phyloP scores from a whole-genome alignment of 2,329 filamentous ascomycete genomes.

The Microascus cirrosus region DNA sequence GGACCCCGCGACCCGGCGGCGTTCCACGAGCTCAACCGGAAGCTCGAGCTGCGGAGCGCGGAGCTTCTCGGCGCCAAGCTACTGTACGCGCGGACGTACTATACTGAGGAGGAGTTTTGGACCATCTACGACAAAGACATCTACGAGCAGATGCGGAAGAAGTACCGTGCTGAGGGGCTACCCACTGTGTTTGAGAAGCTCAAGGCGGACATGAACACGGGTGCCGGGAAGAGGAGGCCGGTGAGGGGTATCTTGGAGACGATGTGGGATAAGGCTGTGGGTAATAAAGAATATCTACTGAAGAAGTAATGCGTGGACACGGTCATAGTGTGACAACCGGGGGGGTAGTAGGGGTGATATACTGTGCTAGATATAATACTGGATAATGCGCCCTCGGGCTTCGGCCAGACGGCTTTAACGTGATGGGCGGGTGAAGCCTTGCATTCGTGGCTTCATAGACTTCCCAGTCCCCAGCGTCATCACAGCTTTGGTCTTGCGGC shows the following conservation, averaged over 20 bases:
- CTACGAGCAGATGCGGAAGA: slow-evolving; percentile 47
- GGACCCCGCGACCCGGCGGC: slow-evolving; percentile 26
- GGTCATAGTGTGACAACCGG: too few species aligned
- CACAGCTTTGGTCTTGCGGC: too few species aligned
- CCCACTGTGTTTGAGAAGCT: slow-evolving; percentile 61
- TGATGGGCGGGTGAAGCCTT: too few species aligned
- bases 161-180: slow-evolving; percentile 47
- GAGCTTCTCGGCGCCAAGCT: slow-evolving; percentile 56
- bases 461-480: too few species aligned
- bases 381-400: too few species aligned
- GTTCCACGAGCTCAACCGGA: slow-evolving; percentile 44
- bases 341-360: too few species aligned
- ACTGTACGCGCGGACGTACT: slow-evolving; percentile 60
- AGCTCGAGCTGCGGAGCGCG: slow-evolving; percentile 46
- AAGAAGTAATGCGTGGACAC: slow-evolving; percentile 9
- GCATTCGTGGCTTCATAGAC: too few species aligned
- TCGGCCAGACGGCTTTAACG: too few species aligned
- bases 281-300: slow-evolving; percentile 16
- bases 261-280: slow-evolving; percentile 16
- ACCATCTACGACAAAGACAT: slow-evolving; percentile 45
- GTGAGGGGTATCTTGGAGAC: slow-evolving; percentile 16
- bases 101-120: slow-evolving; percentile 60
- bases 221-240: slow-evolving; percentile 13
- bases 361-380: too few species aligned
- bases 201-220: slow-evolving; percentile 23